Evolutionary conservation across 78 protist species (phyloP).

Genomic region (slime mould (Dictyostelium discoideum)): dicty_2.7 NC_007090.3:1013001-1013500

Average conservation of each 20-base stretch:
- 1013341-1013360: neutral
- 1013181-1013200: too few relatives aligned
- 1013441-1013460: neutral
- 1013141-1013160: too few relatives aligned
- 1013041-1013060: slow-evolving; percentile 22
- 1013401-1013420: slow-evolving; percentile 1
- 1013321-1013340: neutral
- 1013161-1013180: too few relatives aligned
- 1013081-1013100: slow-evolving; percentile 26
- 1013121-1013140: neutral
- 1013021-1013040: slow-evolving; percentile 14
- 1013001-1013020: neutral
- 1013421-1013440: slow-evolving; percentile 38
- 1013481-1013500: slow-evolving; percentile 1
- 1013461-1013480: neutral
- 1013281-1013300: slow-evolving; percentile 23
- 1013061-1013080: slow-evolving; percentile 37
- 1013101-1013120: neutral
- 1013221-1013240: neutral
- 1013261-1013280: neutral
- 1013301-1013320: neutral
- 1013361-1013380: slow-evolving; percentile 15
- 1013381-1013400: slow-evolving; percentile 9
- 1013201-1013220: neutral
- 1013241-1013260: neutral